phyloP scores from a whole-genome alignment of 2,329 filamentous ascomycete species.

The Trichoderma semiorbis region DNA sequence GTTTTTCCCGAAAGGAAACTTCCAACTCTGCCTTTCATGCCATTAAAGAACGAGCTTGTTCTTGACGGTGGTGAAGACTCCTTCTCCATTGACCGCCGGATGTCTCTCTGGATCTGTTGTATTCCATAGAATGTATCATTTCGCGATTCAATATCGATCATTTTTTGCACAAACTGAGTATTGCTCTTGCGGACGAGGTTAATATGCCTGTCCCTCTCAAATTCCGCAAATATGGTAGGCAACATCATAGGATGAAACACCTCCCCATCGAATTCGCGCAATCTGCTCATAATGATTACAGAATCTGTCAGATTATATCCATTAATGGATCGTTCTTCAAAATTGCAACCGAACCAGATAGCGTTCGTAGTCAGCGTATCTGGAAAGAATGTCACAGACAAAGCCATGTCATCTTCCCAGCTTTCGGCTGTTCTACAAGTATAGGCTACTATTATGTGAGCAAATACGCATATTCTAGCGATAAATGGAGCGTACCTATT shows the following conservation, averaged over 20 bases:
- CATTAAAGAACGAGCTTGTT: background rate
- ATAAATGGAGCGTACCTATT: background rate
- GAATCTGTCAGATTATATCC: background rate
- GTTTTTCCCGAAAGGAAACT: background rate
- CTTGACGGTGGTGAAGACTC: background rate
- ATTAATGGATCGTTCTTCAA: background rate
- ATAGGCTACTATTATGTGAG: slow-evolving; percentile 14
- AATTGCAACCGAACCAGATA: slow-evolving; percentile 18
- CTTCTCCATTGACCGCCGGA: background rate
- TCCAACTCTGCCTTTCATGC: background rate
- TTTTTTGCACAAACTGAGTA: background rate
- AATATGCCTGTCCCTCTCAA: slow-evolving; percentile 21
- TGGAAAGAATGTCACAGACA: slow-evolving; percentile 19
- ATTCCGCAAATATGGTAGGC: slow-evolving; percentile 21
- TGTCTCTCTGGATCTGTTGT: background rate
- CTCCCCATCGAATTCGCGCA: slow-evolving; percentile 15
- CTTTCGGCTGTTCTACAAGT: slow-evolving; percentile 18
- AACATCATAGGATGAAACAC: slow-evolving; percentile 21
- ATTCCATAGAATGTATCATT: background rate
- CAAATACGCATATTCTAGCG: background rate
- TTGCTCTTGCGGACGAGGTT: slow-evolving; percentile 9
- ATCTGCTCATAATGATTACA: background rate
- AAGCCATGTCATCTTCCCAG: slow-evolving; percentile 19
- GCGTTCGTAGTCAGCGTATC: slow-evolving; percentile 18
- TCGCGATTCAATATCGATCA: background rate